phyloP scores from a whole-genome alignment of 2,329 filamentous ascomycete species.

The Fusarium sp. region DNA sequence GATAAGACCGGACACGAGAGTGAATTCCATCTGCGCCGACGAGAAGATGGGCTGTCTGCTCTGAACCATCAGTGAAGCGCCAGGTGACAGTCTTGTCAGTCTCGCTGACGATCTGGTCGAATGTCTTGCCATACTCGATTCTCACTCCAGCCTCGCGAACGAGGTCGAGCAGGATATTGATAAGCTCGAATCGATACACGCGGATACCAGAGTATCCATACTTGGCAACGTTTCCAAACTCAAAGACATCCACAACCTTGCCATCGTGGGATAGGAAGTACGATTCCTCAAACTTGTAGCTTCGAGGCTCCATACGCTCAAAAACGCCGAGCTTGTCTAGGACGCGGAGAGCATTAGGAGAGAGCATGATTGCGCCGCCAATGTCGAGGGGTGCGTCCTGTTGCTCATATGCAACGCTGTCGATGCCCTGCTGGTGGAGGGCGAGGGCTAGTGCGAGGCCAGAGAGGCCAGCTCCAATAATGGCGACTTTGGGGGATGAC shows the following conservation, averaged over 20 bases:
- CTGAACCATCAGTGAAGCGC: conserved; percentile 57
- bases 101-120: conserved; percentile 55
- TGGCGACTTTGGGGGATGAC: conserved; percentile 38
- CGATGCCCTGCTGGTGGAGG: conserved; percentile 61
- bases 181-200: conserved; percentile 62
- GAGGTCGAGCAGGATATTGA: conserved; percentile 57
- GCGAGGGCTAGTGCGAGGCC: conserved; percentile 65
- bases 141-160: conserved; percentile 52
- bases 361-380: conserved; percentile 66
- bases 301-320: conserved; percentile 53
- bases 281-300: conserved; percentile 61
- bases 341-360: conserved; percentile 65
- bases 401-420: conserved; percentile 61
- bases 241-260: conserved; percentile 52
- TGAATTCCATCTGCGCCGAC: conserved; percentile 69
- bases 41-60: conserved; percentile 53
- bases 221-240: conserved; percentile 57
- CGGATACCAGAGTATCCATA: conserved; percentile 64
- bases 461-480: conserved; percentile 51
- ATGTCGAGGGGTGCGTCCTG: conserved; percentile 55
- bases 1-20: conserved; percentile 60
- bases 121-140: conserved; percentile 59
- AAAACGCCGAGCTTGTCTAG: conserved; percentile 62
- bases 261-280: conserved; percentile 54
- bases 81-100: conserved; percentile 53